Percentiles rank a stretch among this genome's conserved stretches.
These are phyloP conservation scores for Danielia reshetovae DNA, from an alignment of 805 yeast genomes.

Conservation along the genomic window DNA sequence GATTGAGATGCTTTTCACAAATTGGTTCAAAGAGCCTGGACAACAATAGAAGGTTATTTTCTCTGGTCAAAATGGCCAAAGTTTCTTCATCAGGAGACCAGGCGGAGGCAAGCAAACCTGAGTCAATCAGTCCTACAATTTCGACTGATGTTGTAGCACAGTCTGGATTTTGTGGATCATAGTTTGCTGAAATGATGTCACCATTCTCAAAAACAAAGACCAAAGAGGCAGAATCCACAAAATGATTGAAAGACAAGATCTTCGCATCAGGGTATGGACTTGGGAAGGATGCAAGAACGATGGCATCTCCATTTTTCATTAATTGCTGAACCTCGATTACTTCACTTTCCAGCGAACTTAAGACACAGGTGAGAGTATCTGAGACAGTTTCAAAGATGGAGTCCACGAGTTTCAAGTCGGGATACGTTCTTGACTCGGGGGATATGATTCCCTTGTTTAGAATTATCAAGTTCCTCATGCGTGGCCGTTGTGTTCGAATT, in stretches of 20 bases:
- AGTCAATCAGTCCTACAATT: conserved; percentile 81
- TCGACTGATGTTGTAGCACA: conserved; percentile 48
- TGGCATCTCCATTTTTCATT: conserved; percentile 56
- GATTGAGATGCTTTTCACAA: conserved; percentile 54
- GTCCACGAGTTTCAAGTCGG: conserved; percentile 54
- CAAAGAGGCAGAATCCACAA: conserved; percentile 63
- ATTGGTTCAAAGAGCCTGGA: conserved; percentile 79
- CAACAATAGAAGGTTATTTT: conserved; percentile 57
- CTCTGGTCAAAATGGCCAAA: conserved; percentile 61
- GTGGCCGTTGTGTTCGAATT: background rate
- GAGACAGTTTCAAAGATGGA: conserved; percentile 68
- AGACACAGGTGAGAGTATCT: conserved; percentile 65
- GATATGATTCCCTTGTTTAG: conserved; percentile 52
- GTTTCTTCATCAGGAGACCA: conserved; percentile 96
- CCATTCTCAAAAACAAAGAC: conserved; percentile 71
- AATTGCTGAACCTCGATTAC: conserved; percentile 74
- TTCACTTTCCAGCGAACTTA: conserved; percentile 51
- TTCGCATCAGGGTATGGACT: conserved; percentile 25
- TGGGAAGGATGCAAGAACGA: conserved; percentile 60
- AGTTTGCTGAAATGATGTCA: conserved; percentile 66
- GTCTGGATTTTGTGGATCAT: conserved; percentile 52
- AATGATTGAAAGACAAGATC: conserved; percentile 58
- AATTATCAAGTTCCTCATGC: conserved; percentile 50
- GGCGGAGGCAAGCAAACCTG: conserved; percentile 62
- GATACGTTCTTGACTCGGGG: conserved; percentile 55